Percentiles rank a stretch among this genome's conserved stretches.
These are phyloP conservation scores for Medicago ruthenica DNA, from an alignment of 306 rosid species.

Conservation along the genomic window DNA sequence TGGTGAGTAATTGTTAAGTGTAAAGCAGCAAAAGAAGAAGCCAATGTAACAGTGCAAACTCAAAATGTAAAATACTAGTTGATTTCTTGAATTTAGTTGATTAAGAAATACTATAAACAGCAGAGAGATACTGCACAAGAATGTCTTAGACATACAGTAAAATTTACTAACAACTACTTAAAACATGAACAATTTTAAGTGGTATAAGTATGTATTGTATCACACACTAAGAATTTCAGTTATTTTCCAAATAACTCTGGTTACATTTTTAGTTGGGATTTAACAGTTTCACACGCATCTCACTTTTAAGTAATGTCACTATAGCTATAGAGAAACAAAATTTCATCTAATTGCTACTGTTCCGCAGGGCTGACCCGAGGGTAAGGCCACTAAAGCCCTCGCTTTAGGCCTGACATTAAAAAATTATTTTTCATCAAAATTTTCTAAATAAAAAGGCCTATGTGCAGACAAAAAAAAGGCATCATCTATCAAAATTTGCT, in stretches of 20 bases:
- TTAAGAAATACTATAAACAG: not conserved
- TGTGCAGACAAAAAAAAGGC: too few relatives aligned
- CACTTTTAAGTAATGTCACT: too few relatives aligned
- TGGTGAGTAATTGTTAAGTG: not conserved
- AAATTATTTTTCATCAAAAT: too few relatives aligned
- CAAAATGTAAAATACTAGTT: not conserved
- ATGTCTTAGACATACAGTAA: slow-evolving; percentile 16
- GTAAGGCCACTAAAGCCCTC: too few relatives aligned
- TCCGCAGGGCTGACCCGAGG: too few relatives aligned
- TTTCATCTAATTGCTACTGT: too few relatives aligned
- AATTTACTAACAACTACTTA: not conserved
- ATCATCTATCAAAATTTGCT: too few relatives aligned
- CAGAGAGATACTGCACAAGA: slow-evolving; percentile 1
- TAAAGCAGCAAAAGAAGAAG: slow-evolving; percentile 33
- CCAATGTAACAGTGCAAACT: slow-evolving; percentile 28
- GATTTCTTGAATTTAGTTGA: not conserved
- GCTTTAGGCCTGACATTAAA: too few relatives aligned
- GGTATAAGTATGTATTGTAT: slow-evolving; percentile 4
- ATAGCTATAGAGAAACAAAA: too few relatives aligned
- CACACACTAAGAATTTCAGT: slow-evolving; percentile 13
- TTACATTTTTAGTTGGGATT: not conserved
- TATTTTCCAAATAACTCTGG: not conserved
- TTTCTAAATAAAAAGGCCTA: too few relatives aligned
- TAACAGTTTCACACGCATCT: slow-evolving; percentile 11
- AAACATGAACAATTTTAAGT: not conserved